These are phyloP conservation scores for Astrothelium subdiscretum DNA, from an alignment of 495 filamentous ascomycete genomes.

Conservation along the genomic window DNA sequence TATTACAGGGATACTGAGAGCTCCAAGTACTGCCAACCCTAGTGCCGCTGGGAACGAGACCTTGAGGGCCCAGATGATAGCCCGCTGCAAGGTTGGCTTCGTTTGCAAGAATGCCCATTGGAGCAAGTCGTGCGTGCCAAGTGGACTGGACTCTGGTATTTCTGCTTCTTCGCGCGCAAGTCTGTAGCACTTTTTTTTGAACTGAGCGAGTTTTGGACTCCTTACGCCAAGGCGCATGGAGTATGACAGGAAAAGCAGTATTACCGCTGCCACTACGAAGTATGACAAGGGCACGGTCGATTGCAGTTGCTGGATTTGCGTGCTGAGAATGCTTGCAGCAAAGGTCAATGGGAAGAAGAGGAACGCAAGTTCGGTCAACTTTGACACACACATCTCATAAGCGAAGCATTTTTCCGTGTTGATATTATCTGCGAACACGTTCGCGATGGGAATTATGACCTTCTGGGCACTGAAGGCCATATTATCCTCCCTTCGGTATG, in stretches of 20 bases:
- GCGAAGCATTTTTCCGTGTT: conserved; percentile 1
- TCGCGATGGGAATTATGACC: background rate
- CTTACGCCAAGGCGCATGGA: background rate
- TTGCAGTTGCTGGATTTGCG: background rate
- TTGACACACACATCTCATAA: conserved; percentile 1
- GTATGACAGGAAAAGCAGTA: background rate
- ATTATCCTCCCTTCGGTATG: conserved; percentile 6
- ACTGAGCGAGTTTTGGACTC: background rate
- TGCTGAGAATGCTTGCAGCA: background rate
- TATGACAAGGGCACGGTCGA: background rate
- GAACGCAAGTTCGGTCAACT: background rate
- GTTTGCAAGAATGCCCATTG: background rate
- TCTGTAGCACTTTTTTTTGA: background rate
- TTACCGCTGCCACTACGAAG: background rate
- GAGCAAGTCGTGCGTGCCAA: background rate
- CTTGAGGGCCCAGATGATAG: background rate
- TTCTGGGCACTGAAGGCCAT: conserved; percentile 2
- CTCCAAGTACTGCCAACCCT: background rate
- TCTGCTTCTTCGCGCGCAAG: background rate
- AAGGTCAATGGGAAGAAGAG: background rate
- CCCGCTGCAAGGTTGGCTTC: background rate
- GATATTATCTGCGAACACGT: background rate
- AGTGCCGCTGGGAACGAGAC: background rate
- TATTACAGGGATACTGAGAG: background rate
- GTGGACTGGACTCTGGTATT: background rate